Percentiles rank a stretch among this genome's conserved stretches.
These are phyloP conservation scores for Arthrobotrys entomopaga DNA, from an alignment of 2,329 filamentous ascomycete species.

Conservation along the genomic window DNA sequence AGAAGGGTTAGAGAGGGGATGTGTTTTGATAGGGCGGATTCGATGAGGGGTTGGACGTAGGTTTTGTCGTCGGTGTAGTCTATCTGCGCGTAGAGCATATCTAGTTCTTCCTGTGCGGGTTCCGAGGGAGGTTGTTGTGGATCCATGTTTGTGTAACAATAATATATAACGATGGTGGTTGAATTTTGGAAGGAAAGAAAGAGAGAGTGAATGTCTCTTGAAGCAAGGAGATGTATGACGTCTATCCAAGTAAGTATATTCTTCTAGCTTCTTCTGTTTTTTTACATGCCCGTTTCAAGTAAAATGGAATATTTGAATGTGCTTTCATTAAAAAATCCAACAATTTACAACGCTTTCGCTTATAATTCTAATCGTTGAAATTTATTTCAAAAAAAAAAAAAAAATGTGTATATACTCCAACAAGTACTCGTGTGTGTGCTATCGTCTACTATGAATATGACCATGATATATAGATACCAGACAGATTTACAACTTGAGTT, in stretches of 20 bases:
- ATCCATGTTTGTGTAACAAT: too few species aligned
- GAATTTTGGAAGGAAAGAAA: too few species aligned
- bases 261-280: background rate
- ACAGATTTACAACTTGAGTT: slow-evolving; percentile 80
- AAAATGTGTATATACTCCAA: too few species aligned
- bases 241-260: slow-evolving; percentile 13
- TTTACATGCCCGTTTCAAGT: background rate
- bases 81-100: slow-evolving; percentile 73
- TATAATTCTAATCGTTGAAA: slow-evolving; percentile 15
- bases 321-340: slow-evolving; percentile 55
- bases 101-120: background rate
- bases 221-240: slow-evolving; percentile 4
- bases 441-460: background rate
- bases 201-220: too few species aligned
- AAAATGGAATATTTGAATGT: slow-evolving; percentile 38
- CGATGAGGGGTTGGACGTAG: slow-evolving; percentile 88
- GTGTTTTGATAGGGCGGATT: slow-evolving; percentile 73
- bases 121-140: background rate
- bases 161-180: too few species aligned
- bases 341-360: slow-evolving; percentile 44
- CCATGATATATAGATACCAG: background rate
- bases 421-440: too few species aligned
- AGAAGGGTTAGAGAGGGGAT: slow-evolving; percentile 62
- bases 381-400: too few species aligned
- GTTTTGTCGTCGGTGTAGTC: slow-evolving; percentile 77